Conservation (phyloP, 2,329 filamentous ascomycete genomes). For the Cladophialophora exuberans region DNA sequence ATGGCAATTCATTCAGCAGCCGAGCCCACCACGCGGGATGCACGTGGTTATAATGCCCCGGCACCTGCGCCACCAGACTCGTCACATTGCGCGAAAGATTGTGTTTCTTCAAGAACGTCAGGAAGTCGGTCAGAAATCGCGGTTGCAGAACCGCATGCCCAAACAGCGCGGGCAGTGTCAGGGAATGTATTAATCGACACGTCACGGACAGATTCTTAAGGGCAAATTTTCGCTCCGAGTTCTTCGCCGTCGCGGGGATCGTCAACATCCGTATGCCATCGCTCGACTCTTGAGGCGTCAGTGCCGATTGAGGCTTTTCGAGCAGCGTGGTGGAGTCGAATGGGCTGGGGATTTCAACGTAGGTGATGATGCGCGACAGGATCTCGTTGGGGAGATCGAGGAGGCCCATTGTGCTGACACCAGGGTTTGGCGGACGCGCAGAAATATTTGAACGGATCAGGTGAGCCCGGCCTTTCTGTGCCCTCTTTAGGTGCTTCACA, state of each 20-base stretch:
- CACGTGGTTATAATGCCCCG: constrained; percentile 45
- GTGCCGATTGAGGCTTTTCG: constrained; percentile 47
- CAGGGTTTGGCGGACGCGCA: background rate
- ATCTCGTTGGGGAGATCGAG: constrained; percentile 63
- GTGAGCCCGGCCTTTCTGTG: no score
- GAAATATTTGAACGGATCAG: no score
- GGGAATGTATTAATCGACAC: constrained; percentile 57
- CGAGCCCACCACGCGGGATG: constrained; percentile 57
- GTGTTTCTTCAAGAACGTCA: constrained; percentile 42
- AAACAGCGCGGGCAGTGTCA: constrained; percentile 62
- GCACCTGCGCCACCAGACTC: constrained; percentile 52
- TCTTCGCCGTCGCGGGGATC: constrained; percentile 2
- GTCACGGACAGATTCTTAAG: constrained; percentile 63
- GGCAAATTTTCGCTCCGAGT: constrained; percentile 37
- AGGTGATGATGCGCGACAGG: constrained; percentile 59
- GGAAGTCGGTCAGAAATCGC: constrained; percentile 39
- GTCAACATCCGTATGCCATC: constrained; percentile 1
- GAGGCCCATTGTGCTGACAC: constrained; percentile 9
- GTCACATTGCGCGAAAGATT: constrained; percentile 45
- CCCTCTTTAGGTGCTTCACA: no score
- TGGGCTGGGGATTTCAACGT: constrained; percentile 48
- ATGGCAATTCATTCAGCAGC: constrained; percentile 55
- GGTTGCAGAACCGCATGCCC: constrained; percentile 52
- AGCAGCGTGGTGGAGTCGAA: constrained; percentile 46
- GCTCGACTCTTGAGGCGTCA: background rate